Evolutionary conservation across 116 monocot species (phyloP).

Genomic region (Phalaenopsis hybrid): DNA sequence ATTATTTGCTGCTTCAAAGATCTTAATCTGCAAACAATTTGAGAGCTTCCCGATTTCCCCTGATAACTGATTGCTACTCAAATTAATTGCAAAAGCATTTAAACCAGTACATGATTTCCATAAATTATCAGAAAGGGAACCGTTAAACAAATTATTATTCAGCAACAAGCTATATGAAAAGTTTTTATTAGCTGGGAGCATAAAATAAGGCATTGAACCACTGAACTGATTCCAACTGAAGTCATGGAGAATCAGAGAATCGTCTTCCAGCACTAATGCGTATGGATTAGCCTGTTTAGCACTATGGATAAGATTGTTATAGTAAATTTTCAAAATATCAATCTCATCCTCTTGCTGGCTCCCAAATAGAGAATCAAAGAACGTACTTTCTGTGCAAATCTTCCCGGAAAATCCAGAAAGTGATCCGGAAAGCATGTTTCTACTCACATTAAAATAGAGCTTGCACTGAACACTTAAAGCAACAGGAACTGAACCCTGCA

Average conservation of each 20-base stretch:
- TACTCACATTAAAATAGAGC: slow-evolving; percentile 45
- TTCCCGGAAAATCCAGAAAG: slow-evolving; percentile 6
- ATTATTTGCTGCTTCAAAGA: slow-evolving; percentile 45
- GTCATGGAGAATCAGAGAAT: slow-evolving; percentile 32
- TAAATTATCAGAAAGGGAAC: slow-evolving; percentile 25
- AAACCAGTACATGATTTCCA: slow-evolving; percentile 25
- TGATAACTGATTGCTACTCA: slow-evolving; percentile 37
- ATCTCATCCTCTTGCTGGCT: slow-evolving; percentile 12
- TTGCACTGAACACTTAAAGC: slow-evolving; percentile 26
- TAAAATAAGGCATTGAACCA: slow-evolving; percentile 39
- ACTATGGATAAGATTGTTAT: slow-evolving; percentile 13
- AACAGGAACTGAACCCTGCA: slow-evolving; percentile 36
- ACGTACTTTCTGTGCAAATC: neutral
- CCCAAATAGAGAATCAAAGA: neutral
- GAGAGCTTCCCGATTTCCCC: slow-evolving; percentile 28
- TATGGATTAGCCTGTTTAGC: slow-evolving; percentile 8
- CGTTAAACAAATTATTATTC: slow-evolving; percentile 43
- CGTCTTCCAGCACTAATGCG: slow-evolving; percentile 12
- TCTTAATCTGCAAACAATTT: slow-evolving; percentile 25
- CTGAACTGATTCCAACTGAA: slow-evolving; percentile 48
- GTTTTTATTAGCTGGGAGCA: slow-evolving; percentile 8
- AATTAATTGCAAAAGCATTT: slow-evolving; percentile 33
- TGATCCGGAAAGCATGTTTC: slow-evolving; percentile 33
- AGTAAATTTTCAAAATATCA: slow-evolving; percentile 18
- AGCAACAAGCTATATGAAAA: slow-evolving; percentile 37